These are phyloP conservation scores for Diplodia corticola DNA, from an alignment of 2,329 filamentous ascomycete species.

Conservation along the genomic window DNA sequence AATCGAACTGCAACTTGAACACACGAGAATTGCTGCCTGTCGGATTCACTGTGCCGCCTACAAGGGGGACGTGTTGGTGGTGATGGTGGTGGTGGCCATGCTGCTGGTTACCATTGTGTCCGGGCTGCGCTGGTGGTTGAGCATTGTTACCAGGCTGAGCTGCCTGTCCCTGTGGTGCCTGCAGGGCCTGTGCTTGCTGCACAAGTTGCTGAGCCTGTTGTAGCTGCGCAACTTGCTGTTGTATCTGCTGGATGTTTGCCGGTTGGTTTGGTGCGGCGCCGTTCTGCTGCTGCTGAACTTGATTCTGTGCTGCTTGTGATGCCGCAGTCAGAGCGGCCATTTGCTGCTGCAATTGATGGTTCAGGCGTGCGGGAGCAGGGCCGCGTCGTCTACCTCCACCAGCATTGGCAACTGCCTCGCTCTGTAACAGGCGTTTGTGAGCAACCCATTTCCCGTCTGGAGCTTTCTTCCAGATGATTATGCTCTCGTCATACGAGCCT, in stretches of 20 bases:
- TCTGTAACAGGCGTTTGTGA: slow-evolving; percentile 72
- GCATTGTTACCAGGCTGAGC: neutral
- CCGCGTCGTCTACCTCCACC: slow-evolving; percentile 41
- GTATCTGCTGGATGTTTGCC: slow-evolving; percentile 29
- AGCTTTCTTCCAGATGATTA: slow-evolving; percentile 92
- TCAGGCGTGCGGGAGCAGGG: slow-evolving; percentile 24
- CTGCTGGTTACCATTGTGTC: slow-evolving; percentile 28
- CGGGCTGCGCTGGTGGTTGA: slow-evolving; percentile 1
- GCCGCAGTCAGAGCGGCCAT: slow-evolving; percentile 39
- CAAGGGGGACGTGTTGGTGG: slow-evolving; percentile 31
- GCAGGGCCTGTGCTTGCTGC: slow-evolving; percentile 16
- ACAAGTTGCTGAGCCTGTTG: slow-evolving; percentile 26
- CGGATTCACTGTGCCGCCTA: slow-evolving; percentile 26
- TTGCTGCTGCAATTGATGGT: slow-evolving; percentile 40
- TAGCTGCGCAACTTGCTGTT: slow-evolving; percentile 27
- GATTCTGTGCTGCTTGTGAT: slow-evolving; percentile 38
- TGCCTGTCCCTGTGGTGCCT: slow-evolving; percentile 24
- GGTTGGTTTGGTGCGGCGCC: slow-evolving; percentile 25
- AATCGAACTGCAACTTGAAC: slow-evolving; percentile 97
- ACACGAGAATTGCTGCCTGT: slow-evolving; percentile 60
- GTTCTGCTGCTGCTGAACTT: slow-evolving; percentile 22
- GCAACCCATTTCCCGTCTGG: slow-evolving; percentile 81
- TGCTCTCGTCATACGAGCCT: slow-evolving; percentile 92
- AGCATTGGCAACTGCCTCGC: slow-evolving; percentile 59
- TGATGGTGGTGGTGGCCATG: slow-evolving; percentile 29